Evolutionary conservation across 257 asterid species (phyloP), one percentile per base, ranked within the genome.

Genomic region (Fraxinus cuspidata): DNA sequence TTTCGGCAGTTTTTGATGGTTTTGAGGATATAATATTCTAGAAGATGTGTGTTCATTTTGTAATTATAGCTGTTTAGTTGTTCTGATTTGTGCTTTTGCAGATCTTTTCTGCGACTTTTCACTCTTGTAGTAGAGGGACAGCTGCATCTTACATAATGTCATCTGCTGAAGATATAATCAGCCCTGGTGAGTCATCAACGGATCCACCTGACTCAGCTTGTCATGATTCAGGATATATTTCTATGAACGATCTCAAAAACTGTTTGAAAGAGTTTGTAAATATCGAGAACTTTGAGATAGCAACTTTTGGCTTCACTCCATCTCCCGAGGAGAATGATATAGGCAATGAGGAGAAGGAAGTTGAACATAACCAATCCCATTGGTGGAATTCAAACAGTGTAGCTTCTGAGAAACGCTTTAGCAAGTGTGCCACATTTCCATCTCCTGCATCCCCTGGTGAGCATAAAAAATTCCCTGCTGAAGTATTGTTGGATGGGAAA

Each of bases 111-210:
- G 71, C 73, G 27, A 74, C 35, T 71, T 75, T 23, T 29, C 66
- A 68, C 71, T 82, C 35, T 79, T 58, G 72, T 81, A 64, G 72
- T 81, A 64, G 83, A 85, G 81, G 90, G 92, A 83, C 73, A 81
- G 72, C 68, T 73, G 70, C 58, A 15, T 79, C 70, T 56, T 76
- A 32, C 11, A 67, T 81, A 40, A 74, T 32, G 56, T 67, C 78
- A 32, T 76, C 72, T 60, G 77, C 64, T 82, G 76, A 72, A 73
- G 73, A 81, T 71, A 71, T 78, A 21, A 85, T 69, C 75, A 56
- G 69, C 71, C 31, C n/a, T 38, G 25, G 80, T 44, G 80, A 77
- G 74, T 70, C 81, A 64, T 77, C 80, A 66, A 25, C 67, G 7
- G 78, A 71, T 74, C 83, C 74, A 27, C 74, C 29, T 47, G 37